A percentile compares a stretch with the other conserved stretches of the same genome.
Evolutionary conservation across 768 basidiomycete species (phyloP).

Genomic region (Clitopilus passeckerianus): DNA sequence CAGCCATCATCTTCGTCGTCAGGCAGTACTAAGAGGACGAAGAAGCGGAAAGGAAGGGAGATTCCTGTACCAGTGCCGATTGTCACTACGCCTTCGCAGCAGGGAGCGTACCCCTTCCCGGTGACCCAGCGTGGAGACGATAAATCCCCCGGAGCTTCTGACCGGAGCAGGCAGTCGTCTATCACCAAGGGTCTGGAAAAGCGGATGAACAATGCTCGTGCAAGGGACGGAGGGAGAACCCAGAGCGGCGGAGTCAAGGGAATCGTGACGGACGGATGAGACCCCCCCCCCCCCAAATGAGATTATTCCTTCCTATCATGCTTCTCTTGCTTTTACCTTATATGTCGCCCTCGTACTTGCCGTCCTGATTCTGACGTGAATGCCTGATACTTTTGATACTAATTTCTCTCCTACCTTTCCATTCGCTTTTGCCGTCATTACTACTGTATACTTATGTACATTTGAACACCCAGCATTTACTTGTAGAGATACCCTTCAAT

Average conservation of each 20-base stretch:
- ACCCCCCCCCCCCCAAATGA: no score
- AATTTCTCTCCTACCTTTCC: neutral
- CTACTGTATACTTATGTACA: neutral
- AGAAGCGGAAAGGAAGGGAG: conserved; percentile 14
- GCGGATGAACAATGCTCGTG: conserved; percentile 70
- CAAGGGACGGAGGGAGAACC: conserved; percentile 76
- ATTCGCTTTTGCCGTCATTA: neutral
- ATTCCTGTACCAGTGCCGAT: conserved; percentile 21
- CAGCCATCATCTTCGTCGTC: conserved; percentile 12
- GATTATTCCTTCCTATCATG: no score
- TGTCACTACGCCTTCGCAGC: conserved; percentile 22
- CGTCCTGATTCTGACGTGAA: neutral
- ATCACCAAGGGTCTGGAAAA: conserved; percentile 19
- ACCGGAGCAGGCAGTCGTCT: conserved; percentile 14
- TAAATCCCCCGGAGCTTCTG: conserved; percentile 10
- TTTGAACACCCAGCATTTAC: neutral
- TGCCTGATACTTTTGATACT: neutral
- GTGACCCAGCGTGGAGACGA: conserved; percentile 31
- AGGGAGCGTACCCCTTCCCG: conserved; percentile 58
- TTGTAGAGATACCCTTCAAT: neutral
- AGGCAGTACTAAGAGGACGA: conserved; percentile 27
- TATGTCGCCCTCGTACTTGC: no score
- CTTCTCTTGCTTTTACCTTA: neutral
- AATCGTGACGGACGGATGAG: conserved; percentile 39
- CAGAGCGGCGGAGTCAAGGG: conserved; percentile 86